Base-by-base conservation (phyloP, 2,329 filamentous ascomycete genomes). In the Fragosphaeria purpurea region DNA sequence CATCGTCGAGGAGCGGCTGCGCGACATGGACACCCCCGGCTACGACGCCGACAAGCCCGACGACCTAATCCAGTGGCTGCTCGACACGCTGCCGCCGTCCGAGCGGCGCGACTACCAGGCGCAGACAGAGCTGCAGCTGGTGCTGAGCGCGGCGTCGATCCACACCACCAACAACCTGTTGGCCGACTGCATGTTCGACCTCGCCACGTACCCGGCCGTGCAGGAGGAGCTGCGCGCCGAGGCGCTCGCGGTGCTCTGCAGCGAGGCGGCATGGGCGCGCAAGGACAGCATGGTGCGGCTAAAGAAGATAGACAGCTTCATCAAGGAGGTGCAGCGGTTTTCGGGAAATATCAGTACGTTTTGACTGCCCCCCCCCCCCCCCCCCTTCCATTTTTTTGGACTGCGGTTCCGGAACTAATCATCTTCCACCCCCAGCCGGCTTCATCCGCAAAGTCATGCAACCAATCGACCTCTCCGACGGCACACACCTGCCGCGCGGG, bases 141-240 rank as follows among this genome's bases (percentile, higher is more conserved):
- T 73, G 35, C 56, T 73, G 8, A 66, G 67, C 13, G 67, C 70
- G 5, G 69, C 70, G 2, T 66, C 70, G 6, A 72, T 74, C 13
- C 70, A 74, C 51, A 70, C 70, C 2, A 73, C 70, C 0, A 71
- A 69, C 52, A 67, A 68, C 13, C 57, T 71, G 4, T 57, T 74
- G 4, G 72, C 69, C 31, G 72, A 77, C 55, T 69, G 72, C 50
- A 63, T 79, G 48, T 74, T 70, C 50, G 75, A 79, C 53, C 62
- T 79, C 11, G 69, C 70, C 4, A 67, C 69, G 4, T 61, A 73
- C 37, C 71, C 70, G 0, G 72, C 76, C 13, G 65, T 70, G 5
- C 69, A 77, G 47, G 64, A 71, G 13, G 68, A 71, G 49, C 59
- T 80, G 49, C 65, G 74, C 3, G 65, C 72, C 31, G 76, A 80